Evolutionary conservation across 345 rosid species (phyloP).

Genomic region (Populus simonii): DNA sequence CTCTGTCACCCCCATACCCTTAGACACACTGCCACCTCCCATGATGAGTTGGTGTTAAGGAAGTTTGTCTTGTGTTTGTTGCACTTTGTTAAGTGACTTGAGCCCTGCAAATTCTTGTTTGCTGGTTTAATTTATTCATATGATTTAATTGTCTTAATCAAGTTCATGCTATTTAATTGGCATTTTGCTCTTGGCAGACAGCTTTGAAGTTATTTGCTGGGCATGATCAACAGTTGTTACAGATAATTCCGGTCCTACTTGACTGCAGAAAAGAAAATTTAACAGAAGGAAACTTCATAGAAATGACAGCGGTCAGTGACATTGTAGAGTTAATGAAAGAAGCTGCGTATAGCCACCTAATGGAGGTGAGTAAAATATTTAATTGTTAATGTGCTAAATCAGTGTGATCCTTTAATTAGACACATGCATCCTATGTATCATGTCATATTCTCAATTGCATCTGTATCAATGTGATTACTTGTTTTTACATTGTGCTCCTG

Average conservation of each 20-base stretch:
- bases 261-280: slow-evolving; percentile 46
- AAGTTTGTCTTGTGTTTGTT: neutral
- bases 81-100: neutral
- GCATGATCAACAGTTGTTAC: slow-evolving; percentile 58
- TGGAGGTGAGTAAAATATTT: slow-evolving; percentile 60
- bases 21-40: no score
- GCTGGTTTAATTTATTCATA: neutral
- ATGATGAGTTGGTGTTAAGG: no score
- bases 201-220: slow-evolving; percentile 66
- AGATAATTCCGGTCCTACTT: slow-evolving; percentile 60
- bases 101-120: neutral
- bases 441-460: neutral
- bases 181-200: slow-evolving; percentile 50
- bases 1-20: no score
- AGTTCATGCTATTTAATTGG: neutral
- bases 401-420: neutral
- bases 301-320: slow-evolving; percentile 30
- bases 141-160: no score
- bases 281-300: slow-evolving; percentile 44
- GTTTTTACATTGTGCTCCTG: neutral
- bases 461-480: neutral
- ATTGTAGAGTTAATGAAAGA: slow-evolving; percentile 59
- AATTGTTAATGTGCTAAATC: no score
- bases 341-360: slow-evolving; percentile 79
- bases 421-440: neutral